Evolutionary conservation across 2,329 filamentous ascomycete species (phyloP), one percentile per base, ranked within the genome.

Genomic region (Xylariales sp.): DNA sequence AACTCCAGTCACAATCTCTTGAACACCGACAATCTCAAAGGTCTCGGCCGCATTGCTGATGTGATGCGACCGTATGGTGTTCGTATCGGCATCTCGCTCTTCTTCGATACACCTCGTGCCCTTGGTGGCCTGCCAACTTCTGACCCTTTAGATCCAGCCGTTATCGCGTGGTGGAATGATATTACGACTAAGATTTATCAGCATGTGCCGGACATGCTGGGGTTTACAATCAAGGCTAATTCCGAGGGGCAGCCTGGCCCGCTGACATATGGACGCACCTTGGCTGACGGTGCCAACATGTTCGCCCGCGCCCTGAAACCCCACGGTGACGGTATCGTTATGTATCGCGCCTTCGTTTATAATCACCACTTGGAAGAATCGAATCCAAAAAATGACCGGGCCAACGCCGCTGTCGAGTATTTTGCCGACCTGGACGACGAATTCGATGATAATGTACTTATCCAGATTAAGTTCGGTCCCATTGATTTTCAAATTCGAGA

Each of bases 401-500:
- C 83, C 2, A 85, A 85, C 38, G 83, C 81, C 0, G 81, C 80
- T 0, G 78, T 85, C 0, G 67, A 86, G 1, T 84, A 76, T 57
- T 86, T 87, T 55, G 64, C 75, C 13, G 66, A 68, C 1, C 67
- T 86, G 0, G 83, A 87, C 49, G 74, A 69, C 5, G 56, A 79
- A 42, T 87, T 87, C 40, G 77, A 82, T 16, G 76, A 81, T 31
- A 87, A 87, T 32, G 81, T 86, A 0, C 69, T 87, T 0, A 69
- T 87, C 3, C 83, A 88, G 53, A 80, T 87, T 58, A 88, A 87
- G 57, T 85, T 82, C 44, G 83, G 83, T 0, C 81, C 83, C 0
- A 86, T 86, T 42, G 83, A 87, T 52, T 86, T 87, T 56, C 83
- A 86, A 50, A 78, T 85, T 10, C 74, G 83, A 24, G 83, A 86